These are phyloP conservation scores for Lyophyllum decastes DNA, from an alignment of 768 basidiomycete genomes.

Conservation along the genomic window DNA sequence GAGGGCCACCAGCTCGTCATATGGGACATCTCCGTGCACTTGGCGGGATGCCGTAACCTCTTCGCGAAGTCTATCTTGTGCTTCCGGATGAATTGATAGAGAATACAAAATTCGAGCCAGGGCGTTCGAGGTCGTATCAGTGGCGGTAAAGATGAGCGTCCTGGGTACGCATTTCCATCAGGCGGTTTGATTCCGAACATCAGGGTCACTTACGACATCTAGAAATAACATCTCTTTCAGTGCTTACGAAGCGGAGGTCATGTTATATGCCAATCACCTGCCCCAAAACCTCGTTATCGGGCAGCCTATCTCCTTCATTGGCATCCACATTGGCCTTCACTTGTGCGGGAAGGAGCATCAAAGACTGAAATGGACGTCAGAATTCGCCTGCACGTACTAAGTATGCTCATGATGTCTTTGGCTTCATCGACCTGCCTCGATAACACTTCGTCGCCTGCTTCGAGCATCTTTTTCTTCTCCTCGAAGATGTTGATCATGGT, in stretches of 20 bases:
- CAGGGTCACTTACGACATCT: slow-evolving; percentile 10
- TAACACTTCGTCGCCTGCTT: slow-evolving; percentile 27
- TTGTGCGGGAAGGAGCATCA: slow-evolving; percentile 28
- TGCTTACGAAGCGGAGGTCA: background rate
- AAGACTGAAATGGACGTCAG: slow-evolving; percentile 31
- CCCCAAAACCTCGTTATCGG: slow-evolving; percentile 34
- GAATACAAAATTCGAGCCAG: slow-evolving; percentile 23
- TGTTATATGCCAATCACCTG: slow-evolving; percentile 23
- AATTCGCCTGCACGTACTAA: slow-evolving; percentile 22
- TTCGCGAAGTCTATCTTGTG: slow-evolving; percentile 23
- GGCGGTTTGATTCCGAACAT: background rate
- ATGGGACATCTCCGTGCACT: slow-evolving; percentile 16
- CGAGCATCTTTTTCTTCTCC: slow-evolving; percentile 31
- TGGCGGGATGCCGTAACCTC: slow-evolving; percentile 20
- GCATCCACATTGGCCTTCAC: slow-evolving; percentile 36
- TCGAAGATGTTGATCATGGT: slow-evolving; percentile 29
- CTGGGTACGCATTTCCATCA: slow-evolving; percentile 7
- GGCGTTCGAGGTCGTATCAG: slow-evolving; percentile 29
- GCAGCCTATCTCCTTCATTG: slow-evolving; percentile 28
- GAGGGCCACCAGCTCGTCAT: slow-evolving; percentile 25
- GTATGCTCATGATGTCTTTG: slow-evolving; percentile 29
- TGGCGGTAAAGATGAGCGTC: slow-evolving; percentile 27
- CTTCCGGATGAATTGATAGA: slow-evolving; percentile 23
- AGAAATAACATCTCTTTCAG: background rate
- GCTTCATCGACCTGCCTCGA: slow-evolving; percentile 29